phyloP scores from a whole-genome alignment of 768 basidiomycete genomes.

The Collybiopsis confluens region DNA sequence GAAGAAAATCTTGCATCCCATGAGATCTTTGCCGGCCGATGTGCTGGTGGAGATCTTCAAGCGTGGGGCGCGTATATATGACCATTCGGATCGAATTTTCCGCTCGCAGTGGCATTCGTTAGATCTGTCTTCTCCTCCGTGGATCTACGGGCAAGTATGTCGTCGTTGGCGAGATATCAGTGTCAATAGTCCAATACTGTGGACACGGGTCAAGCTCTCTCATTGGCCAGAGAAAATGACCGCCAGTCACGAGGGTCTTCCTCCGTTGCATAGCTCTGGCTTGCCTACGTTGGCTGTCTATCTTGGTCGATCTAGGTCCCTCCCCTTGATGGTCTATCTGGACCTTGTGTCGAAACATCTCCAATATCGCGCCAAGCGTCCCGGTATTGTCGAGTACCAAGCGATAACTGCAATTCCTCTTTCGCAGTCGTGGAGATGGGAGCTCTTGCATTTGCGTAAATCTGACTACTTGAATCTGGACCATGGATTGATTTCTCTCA shows the following conservation, averaged over 20 bases:
- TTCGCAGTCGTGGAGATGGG: not conserved
- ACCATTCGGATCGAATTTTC: not conserved
- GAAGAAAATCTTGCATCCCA: not conserved
- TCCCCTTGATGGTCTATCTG: not conserved
- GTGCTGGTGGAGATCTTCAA: not conserved
- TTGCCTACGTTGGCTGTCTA: too few relatives aligned
- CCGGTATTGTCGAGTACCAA: too few relatives aligned
- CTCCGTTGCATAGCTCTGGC: not conserved
- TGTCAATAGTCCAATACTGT: not conserved
- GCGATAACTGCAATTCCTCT: not conserved
- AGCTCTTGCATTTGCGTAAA: not conserved
- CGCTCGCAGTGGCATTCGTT: not conserved
- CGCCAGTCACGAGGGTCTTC: too few relatives aligned
- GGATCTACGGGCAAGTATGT: not conserved
- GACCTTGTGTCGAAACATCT: not conserved
- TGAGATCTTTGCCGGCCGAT: not conserved
- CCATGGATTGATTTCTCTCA: not conserved
- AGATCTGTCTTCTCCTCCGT: not conserved
- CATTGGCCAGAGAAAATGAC: too few relatives aligned
- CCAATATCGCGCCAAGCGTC: too few relatives aligned
- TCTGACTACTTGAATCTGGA: too few relatives aligned
- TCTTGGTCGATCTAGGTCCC: not conserved
- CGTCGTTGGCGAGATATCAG: not conserved
- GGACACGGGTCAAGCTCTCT: not conserved
- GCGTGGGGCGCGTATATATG: not conserved